Base-by-base conservation (phyloP, 331 rosid genomes). In the Pyrus hybrid region DNA sequence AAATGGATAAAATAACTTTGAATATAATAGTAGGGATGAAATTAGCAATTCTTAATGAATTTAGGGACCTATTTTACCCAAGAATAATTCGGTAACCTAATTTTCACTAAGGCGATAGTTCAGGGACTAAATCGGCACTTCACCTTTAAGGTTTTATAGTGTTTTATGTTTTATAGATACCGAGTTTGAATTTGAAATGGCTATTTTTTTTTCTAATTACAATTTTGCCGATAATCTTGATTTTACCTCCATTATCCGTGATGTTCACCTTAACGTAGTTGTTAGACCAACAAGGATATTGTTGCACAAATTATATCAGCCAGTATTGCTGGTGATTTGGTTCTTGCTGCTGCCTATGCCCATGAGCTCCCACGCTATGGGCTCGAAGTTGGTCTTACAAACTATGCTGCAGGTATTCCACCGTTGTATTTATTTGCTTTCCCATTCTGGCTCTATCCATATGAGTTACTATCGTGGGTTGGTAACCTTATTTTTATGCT, bases 321-420 rank as follows among this genome's bases (percentile, higher is more conserved):
- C 37, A 88, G 91, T 78, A 93, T 90, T 81, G 86, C 96, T 70
- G 98, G 98, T n/a, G 98, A 93, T 67, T 63, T 82, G 70, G 88
- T 94, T 28, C 88, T 94, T 25, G 95, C 97, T 66, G 88, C 96
- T 2, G 96, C 97, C 2, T 94, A 91, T 79, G 29, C 93, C 0
- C 93, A 88, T 56, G 99, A 94, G 79, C 83, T 91, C 16, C 95
- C 97, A 1, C 72, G 1, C 22, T 91, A 76, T 78, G 97, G 99
- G 12, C 89, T 91, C 8, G 77, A 88, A 81, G 96, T 90, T 17
- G 99, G 97, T 23, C 93, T 90, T 53, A 88, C 97, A 7, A 94
- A 94, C 81, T 94, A 94, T 82, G 96, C 96, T 3, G 99, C 97
- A 73, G 97, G 99, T 94, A 84, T 49, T 75, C 13, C 23, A 22